phyloP scores from a whole-genome alignment of 139 green algal species.

The Gonium pectorale region DNA sequence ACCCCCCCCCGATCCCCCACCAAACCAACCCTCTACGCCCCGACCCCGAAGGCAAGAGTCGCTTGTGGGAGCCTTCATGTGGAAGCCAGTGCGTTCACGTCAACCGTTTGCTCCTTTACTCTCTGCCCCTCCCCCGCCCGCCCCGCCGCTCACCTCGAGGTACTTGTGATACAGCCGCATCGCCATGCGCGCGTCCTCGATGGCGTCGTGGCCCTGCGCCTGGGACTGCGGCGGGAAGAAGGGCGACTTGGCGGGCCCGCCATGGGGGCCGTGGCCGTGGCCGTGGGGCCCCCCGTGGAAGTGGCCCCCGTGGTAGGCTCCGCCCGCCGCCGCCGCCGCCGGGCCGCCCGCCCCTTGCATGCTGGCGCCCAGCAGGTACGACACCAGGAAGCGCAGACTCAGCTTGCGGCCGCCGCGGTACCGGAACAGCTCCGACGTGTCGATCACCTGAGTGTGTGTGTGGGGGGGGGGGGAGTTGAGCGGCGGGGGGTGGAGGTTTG shows the following conservation, averaged over 20 bases:
- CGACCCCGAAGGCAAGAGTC: too few species aligned
- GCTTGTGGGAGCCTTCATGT: too few species aligned
- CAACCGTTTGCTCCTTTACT: too few species aligned
- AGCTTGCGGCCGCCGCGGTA: slow-evolving; percentile 84
- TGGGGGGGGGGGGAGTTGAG: background rate
- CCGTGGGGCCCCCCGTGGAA: background rate
- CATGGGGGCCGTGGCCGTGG: background rate
- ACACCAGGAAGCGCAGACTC: slow-evolving; percentile 91
- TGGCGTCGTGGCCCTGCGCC: slow-evolving; percentile 79
- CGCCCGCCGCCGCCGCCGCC: background rate
- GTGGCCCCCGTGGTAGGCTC: too few species aligned
- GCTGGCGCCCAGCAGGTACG: slow-evolving; percentile 83
- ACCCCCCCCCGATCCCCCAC: background rate
- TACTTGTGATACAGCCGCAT: slow-evolving; percentile 89
- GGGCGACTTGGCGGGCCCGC: too few species aligned
- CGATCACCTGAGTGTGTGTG: slow-evolving; percentile 83
- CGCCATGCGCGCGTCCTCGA: slow-evolving; percentile 95
- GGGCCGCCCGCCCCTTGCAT: slow-evolving; percentile 76
- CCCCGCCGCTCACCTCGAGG: slow-evolving; percentile 45
- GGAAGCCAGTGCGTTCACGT: too few species aligned
- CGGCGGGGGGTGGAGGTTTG: background rate
- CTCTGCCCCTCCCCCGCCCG: too few species aligned
- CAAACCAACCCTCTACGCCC: too few species aligned
- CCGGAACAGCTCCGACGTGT: slow-evolving; percentile 96
- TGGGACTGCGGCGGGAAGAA: background rate